phyloP scores from a whole-genome alignment of 139 green algal species.

The Desmodesmus armatus region DNA sequence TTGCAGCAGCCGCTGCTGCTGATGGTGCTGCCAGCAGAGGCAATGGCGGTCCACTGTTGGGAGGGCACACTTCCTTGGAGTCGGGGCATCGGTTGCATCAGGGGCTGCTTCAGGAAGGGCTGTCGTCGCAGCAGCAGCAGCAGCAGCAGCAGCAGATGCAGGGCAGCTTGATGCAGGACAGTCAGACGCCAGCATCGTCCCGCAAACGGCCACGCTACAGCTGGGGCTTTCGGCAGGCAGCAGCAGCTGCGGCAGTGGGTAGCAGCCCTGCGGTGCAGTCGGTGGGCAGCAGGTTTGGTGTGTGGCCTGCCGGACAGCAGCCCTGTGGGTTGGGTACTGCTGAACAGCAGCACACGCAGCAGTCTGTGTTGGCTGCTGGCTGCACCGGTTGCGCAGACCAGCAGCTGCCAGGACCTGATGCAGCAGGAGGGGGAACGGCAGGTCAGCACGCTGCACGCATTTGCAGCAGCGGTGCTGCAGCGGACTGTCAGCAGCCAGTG shows the following conservation, averaged over 20 bases:
- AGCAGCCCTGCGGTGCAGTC: neutral
- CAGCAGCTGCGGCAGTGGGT: neutral
- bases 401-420: too few relatives aligned
- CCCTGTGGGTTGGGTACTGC: too few relatives aligned
- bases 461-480: too few relatives aligned
- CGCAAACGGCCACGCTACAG: neutral
- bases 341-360: neutral
- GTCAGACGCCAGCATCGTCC: neutral
- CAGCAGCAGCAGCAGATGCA: neutral
- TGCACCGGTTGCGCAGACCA: too few relatives aligned
- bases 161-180: neutral
- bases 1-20: neutral
- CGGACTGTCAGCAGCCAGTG: too few relatives aligned
- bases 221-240: neutral
- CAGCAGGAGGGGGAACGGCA: too few relatives aligned
- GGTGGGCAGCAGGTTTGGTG: neutral
- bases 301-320: neutral
- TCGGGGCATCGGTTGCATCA: neutral
- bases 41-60: neutral
- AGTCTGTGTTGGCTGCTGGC: too few relatives aligned
- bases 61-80: neutral
- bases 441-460: too few relatives aligned
- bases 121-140: neutral
- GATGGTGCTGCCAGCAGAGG: neutral
- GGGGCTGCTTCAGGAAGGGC: neutral